Base-by-base conservation (phyloP, 129 eudicot species). In the Rutidosis leptorrhynchoides region DNA sequence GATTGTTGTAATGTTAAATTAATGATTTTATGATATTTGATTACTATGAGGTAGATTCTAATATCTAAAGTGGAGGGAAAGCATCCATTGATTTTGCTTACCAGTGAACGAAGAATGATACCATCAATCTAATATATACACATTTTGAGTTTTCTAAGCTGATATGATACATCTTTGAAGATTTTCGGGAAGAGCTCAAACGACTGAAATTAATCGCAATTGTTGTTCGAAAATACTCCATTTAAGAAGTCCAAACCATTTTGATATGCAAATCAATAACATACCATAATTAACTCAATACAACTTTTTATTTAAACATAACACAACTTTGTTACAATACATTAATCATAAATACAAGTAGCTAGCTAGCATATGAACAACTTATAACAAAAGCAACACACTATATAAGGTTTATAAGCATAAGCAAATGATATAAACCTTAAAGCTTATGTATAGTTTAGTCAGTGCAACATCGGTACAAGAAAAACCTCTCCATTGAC, bases 391-490 rank as follows among this genome's bases (percentile, higher is more conserved):
- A 49, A 4, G 19, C 0, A 40, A 66, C 33, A 48, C 8, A 2
- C 26, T 8, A 21, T 54, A 29, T 22, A 0, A 54, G 10, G 22
- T 54, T 7, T 54, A 29, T 22, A 0, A 54, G 10, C 10, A 21
- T 7, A 54, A 54, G 27, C 7, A 19, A 21, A 19, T 20, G 2
- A 54, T 9, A 54, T 23, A 21, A 23, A 53, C 4, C 5, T 20
- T 54, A 54, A 3, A 54, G 7, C 22, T 20, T 10, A 5, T n/a
- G n/a, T n/a, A n/a, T 48, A 10, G 12, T 29, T 64, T 74, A 87
- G 21, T 87, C 95, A n/a, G 82, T 87, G 77, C 95, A 87, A 62
- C 95, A 84, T n/a, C 87, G 90, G 43, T 84, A 84, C 90, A 87
- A 79, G 81, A 84, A 77, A 66, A 79, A 82, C 78, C 84, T 82